Evolutionary conservation across 2,329 filamentous ascomycete species (phyloP).

Genomic region (Sclerotinia subarctica): DNA sequence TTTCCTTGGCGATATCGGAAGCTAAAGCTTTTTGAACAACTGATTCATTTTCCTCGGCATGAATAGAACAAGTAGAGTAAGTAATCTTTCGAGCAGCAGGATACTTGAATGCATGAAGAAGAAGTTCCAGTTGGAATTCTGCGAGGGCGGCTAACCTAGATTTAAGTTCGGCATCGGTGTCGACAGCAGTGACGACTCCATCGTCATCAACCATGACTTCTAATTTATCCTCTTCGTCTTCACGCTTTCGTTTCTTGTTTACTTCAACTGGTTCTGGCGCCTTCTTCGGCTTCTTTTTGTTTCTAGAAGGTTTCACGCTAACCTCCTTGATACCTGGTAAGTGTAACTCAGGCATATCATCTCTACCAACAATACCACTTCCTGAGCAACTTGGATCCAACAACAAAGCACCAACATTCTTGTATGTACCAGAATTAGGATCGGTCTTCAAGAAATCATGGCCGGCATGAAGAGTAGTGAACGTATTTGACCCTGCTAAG

Average conservation of each 20-base stretch:
- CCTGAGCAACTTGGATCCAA: slow-evolving; percentile 95
- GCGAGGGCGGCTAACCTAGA: slow-evolving; percentile 71
- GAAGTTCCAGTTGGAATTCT: slow-evolving; percentile 74
- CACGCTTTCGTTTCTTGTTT: slow-evolving; percentile 35
- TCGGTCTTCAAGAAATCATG: slow-evolving; percentile 81
- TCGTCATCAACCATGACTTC: slow-evolving; percentile 52
- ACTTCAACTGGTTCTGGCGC: slow-evolving; percentile 25
- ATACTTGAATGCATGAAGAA: slow-evolving; percentile 83
- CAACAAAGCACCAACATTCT: slow-evolving; percentile 73
- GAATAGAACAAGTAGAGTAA: slow-evolving; percentile 91
- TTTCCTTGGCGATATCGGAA: slow-evolving; percentile 61
- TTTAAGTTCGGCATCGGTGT: slow-evolving; percentile 55
- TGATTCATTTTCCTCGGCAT: slow-evolving; percentile 82
- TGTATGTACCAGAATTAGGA: slow-evolving; percentile 58
- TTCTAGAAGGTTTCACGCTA: slow-evolving; percentile 33
- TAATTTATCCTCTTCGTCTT: slow-evolving; percentile 32
- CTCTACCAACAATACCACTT: slow-evolving; percentile 87
- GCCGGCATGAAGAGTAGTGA: slow-evolving; percentile 66
- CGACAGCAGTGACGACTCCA: slow-evolving; percentile 50
- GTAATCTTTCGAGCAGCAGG: slow-evolving; percentile 71
- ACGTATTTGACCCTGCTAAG: slow-evolving; percentile 64
- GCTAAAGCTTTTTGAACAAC: slow-evolving; percentile 72
- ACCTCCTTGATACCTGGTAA: slow-evolving; percentile 46
- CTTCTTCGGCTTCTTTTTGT: slow-evolving; percentile 33
- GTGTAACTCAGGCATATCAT: slow-evolving; percentile 68